Conservation (phyloP, 306 rosid genomes). For the Dryas octopetala region DNA sequence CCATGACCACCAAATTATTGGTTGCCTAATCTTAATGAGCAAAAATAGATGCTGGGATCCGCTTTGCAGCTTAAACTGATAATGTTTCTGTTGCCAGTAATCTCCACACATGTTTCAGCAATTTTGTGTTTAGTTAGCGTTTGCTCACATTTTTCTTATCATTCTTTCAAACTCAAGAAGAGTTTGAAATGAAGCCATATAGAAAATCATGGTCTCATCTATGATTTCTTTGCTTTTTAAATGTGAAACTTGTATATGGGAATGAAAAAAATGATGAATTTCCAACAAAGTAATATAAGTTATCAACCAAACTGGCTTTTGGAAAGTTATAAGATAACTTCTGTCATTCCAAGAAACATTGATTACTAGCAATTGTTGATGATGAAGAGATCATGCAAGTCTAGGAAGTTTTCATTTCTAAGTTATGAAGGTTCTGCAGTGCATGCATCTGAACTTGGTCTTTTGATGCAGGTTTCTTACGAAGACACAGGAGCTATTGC, state of each 20-base stretch:
- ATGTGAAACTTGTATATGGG: not conserved
- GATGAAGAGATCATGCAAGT: not conserved
- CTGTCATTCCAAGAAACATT: not conserved
- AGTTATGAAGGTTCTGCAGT: not conserved
- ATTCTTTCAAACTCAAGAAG: not conserved
- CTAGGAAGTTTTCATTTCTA: too few relatives aligned
- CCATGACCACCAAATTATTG: conserved; percentile 22
- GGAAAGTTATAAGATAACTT: too few relatives aligned
- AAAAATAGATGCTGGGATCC: conserved; percentile 45
- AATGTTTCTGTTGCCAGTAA: conserved; percentile 62
- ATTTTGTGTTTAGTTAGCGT: not conserved
- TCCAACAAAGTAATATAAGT: not conserved
- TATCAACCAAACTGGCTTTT: not conserved
- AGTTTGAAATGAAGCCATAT: not conserved
- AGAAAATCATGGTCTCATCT: not conserved
- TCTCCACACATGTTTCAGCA: conserved; percentile 39
- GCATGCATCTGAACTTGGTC: not conserved
- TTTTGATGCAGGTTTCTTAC: not conserved
- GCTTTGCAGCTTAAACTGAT: conserved; percentile 62
- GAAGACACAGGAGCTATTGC: not conserved
- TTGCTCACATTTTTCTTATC: not conserved
- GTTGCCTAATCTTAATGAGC: conserved; percentile 46
- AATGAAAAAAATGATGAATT: not conserved
- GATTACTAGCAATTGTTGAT: not conserved
- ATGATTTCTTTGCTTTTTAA: not conserved